Evolutionary conservation across 257 asterid genomes (phyloP), one percentile per base, ranked within the genome.

Genomic region (Solanum boliviense): DNA sequence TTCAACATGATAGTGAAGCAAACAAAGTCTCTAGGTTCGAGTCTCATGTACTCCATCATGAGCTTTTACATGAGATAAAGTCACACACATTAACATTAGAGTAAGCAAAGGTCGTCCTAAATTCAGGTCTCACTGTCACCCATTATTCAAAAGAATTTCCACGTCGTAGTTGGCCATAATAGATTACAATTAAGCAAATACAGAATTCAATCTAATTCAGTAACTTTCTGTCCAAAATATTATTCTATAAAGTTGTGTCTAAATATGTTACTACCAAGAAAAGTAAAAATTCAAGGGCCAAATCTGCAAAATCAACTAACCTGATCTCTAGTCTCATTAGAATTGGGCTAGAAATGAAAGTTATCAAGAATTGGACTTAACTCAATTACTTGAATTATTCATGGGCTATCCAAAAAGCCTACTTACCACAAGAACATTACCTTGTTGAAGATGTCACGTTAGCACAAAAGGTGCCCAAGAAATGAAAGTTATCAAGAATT

Each of bases 41-140:
- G 6, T 60, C 70, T 60, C 29, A 23, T 60, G 6, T 23, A 52
- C 23, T 52, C 6, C 70, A 60, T 23, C 7, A 60, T 13, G 0
- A 60, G 29, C 29, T 60, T 23, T 23, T 60, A 60, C 2, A 23
- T 23, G 29, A 60, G 15, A 60, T 60, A 60, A n/a, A 18, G 29
- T 60, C 70, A 9, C 13, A 21, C 29, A 60, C 1, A 21, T 60
- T 23, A 60, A 23, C 2, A 18, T 18, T 56, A 56, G 25, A 20
- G 7, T 4, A 60, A 1, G 0, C 25, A 60, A 9, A 60, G 29
- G 5, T 0, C 15, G 5, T 23, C 29, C 1, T 23, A 0, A 68
- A 9, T 60, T 23, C 3, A 0, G 0, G 11, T 2, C 11, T 20
- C 12, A 56, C 0, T 6, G 0, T 20, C 25, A 56, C 0, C 67